Evolutionary conservation across 345 rosid species (phyloP).

Genomic region (Noccaea bulbosa): DNA sequence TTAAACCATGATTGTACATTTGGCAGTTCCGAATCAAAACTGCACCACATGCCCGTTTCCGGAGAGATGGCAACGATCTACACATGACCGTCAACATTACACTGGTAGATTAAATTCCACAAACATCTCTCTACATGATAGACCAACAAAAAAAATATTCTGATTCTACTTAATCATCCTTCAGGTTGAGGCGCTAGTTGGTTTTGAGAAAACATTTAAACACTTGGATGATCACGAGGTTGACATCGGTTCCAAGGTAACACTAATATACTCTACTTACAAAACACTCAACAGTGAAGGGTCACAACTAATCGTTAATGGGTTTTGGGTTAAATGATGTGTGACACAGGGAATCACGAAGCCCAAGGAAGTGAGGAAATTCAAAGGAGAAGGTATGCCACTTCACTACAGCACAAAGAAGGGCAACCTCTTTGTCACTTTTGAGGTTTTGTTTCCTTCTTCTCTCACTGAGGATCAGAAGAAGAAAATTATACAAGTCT

Average conservation of each 20-base stretch:
- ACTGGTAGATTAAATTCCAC: constrained; percentile 53
- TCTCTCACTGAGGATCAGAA: constrained; percentile 84
- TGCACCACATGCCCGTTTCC: constrained; percentile 78
- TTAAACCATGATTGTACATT: neutral
- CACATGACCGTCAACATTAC: constrained; percentile 83
- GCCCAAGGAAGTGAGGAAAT: constrained; percentile 88
- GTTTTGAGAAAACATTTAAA: constrained; percentile 87
- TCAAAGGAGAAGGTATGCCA: constrained; percentile 99
- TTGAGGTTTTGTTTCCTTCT: constrained; percentile 88
- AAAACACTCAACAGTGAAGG: neutral
- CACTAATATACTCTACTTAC: neutral
- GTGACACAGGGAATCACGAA: constrained; percentile 82
- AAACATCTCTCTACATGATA: constrained; percentile 3
- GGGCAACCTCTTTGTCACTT: constrained; percentile 83
- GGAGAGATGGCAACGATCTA: constrained; percentile 90
- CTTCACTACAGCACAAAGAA: constrained; percentile 81
- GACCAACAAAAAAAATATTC: neutral
- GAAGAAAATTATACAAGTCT: constrained; percentile 69
- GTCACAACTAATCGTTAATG: no score
- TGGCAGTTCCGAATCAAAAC: constrained; percentile 87
- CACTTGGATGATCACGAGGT: constrained; percentile 98
- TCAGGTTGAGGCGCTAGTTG: constrained; percentile 97
- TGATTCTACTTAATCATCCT: neutral
- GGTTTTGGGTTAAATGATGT: no score
- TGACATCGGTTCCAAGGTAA: constrained; percentile 81